Conservation (phyloP, 2,329 filamentous ascomycete genomes). For the Hortaea werneckii region DNA sequence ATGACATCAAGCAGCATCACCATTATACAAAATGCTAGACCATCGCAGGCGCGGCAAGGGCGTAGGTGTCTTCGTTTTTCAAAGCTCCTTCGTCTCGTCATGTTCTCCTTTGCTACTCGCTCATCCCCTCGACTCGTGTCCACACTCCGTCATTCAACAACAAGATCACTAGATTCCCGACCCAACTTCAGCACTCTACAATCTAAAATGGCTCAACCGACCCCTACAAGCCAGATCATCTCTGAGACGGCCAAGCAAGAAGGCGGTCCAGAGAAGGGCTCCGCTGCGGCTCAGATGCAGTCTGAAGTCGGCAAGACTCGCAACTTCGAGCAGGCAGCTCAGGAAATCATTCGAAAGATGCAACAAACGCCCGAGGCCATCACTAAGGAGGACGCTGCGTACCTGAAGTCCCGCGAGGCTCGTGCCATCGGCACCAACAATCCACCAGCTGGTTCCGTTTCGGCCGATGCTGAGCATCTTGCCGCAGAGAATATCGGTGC, state of each 20-base stretch:
- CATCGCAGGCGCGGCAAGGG: no score
- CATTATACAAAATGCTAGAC: no score
- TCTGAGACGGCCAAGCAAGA: constrained; percentile 25
- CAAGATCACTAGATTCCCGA: no score
- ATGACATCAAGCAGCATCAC: no score
- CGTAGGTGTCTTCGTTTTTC: no score
- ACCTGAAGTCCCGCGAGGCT: constrained; percentile 33
- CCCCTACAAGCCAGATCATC: constrained; percentile 16
- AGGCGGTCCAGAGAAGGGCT: constrained; percentile 23
- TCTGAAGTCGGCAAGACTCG: constrained; percentile 19
- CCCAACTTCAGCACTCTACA: no score
- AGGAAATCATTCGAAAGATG: constrained; percentile 21
- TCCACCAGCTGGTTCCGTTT: constrained; percentile 23
- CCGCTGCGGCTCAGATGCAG: constrained; percentile 25
- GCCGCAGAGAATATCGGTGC: constrained; percentile 23
- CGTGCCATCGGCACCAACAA: constrained; percentile 21
- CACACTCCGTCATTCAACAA: no score
- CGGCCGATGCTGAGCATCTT: constrained; percentile 31
- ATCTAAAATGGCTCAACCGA: constrained; percentile 3
- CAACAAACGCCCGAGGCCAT: constrained; percentile 21
- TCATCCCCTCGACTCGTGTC: no score
- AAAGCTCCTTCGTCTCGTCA: no score
- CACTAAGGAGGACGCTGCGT: constrained; percentile 30
- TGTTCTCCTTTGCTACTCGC: no score
- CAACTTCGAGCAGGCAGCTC: constrained; percentile 22